Conservation (phyloP, 768 basidiomycete species). For the Pleurotus eryngii region DNA sequence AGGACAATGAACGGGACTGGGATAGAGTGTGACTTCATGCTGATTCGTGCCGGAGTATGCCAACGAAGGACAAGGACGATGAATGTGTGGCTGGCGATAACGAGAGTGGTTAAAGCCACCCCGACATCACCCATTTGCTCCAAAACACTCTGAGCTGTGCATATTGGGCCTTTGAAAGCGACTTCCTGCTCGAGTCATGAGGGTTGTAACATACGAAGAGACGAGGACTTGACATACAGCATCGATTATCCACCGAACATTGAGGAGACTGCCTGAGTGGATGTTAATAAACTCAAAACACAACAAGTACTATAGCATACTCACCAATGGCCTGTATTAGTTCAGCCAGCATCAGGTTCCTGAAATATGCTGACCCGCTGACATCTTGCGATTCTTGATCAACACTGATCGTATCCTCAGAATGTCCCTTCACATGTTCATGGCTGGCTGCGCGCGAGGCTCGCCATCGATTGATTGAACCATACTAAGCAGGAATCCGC, state of each 20-base stretch:
- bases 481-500: not conserved
- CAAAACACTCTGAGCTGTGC: constrained; percentile 35
- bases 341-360: constrained; percentile 47
- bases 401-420: not conserved
- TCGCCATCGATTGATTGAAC: not conserved
- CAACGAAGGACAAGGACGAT: constrained; percentile 32
- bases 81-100: constrained; percentile 40
- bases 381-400: constrained; percentile 18
- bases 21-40: not conserved
- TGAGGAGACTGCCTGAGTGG: constrained; percentile 31
- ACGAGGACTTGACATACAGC: constrained; percentile 20
- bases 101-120: constrained; percentile 23
- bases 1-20: constrained; percentile 27
- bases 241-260: constrained; percentile 30
- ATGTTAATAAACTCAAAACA: not conserved
- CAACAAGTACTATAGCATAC: not conserved
- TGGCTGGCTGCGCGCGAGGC: not conserved
- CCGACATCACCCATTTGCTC: constrained; percentile 39
- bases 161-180: constrained; percentile 25
- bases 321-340: constrained; percentile 40
- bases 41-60: constrained; percentile 18
- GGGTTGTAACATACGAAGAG: not conserved
- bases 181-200: constrained; percentile 13
- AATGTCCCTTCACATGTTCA: not conserved
- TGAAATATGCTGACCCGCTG: constrained; percentile 36